Evolutionary conservation across 768 basidiomycete species (phyloP), one percentile per base, ranked within the genome.

Genomic region (Mycena epipterygia): DNA sequence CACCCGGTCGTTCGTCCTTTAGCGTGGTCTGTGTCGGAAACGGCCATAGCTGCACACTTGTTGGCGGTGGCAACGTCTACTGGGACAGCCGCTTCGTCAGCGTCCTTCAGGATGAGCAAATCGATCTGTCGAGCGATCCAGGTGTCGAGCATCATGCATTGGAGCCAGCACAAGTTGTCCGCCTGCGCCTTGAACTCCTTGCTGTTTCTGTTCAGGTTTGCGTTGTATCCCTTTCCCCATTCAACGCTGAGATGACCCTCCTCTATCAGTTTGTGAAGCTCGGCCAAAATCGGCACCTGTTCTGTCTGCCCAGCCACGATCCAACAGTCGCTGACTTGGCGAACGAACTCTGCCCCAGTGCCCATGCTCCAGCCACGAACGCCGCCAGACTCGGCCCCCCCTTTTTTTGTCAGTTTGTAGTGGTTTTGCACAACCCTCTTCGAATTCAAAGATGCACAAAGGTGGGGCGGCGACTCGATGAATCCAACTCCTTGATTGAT

Each of bases 61-160:
- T 48, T 59, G 27, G 65, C 65, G 7, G 65, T 59, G 7, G 1
- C 25, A 8, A 11, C 21, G 37, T 73, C 74, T 1, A 68, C 71
- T 17, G 75, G 75, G 46, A 76, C 56, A 1, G 67, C 17, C 3
- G 68, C 52, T 29, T 76, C 74, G 2, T 57, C 68, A 6, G 35
- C 12, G 44, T 51, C 25, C 11, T 48, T 5, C 57, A 44, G 53
- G 25, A 71, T 69, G 21, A 76, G 59, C n/a, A 68, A 42, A 55
- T 76, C 75, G 7, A 73, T 61, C 13, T 32, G 63, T 12, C 67
- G 53, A 1, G 68, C 75, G n/a, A 76, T 73, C 74, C 74, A 76
- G 8, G 72, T 72, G 56, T 76, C 74, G 19, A 76, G 67, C 62
- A 76, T 56, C 66, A 64, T 69, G n/a, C 61, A 60, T 49, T 76